Evolutionary conservation across 2,329 filamentous ascomycete genomes (phyloP).

Genomic region (Cercospora citrullina): DNA sequence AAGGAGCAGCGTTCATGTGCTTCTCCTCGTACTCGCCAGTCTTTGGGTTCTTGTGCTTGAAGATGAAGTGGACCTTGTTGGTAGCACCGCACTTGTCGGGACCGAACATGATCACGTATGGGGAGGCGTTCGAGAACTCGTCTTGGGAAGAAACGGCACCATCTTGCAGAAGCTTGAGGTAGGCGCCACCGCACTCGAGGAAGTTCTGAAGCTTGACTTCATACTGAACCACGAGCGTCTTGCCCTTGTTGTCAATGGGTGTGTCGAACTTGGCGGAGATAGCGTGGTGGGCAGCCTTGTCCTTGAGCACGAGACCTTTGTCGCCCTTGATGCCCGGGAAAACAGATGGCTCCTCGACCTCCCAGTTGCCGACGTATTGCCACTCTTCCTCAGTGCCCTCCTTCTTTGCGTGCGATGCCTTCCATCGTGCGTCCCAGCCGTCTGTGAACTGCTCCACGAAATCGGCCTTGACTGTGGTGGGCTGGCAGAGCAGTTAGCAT

Average conservation of each 20-base stretch:
- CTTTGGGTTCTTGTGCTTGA: constrained; percentile 99
- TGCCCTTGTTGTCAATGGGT: constrained; percentile 95
- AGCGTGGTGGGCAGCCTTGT: constrained; percentile 95
- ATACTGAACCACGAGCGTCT: constrained; percentile 96
- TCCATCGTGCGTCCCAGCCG: constrained; percentile 92
- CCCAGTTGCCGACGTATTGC: constrained; percentile 96
- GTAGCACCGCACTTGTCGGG: constrained; percentile 98
- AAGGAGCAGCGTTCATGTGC: constrained; percentile 82
- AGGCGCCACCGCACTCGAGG: constrained; percentile 96
- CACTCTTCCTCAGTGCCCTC: constrained; percentile 84
- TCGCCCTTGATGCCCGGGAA: constrained; percentile 92
- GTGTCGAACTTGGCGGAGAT: constrained; percentile 98
- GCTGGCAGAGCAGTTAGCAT: constrained; percentile 54
- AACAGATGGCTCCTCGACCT: constrained; percentile 88
- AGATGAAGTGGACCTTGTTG: constrained; percentile 98
- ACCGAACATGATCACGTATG: constrained; percentile 99
- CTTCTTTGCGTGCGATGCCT: constrained; percentile 95
- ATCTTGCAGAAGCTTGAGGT: constrained; percentile 97
- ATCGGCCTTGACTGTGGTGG: constrained; percentile 81
- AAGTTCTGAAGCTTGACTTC: constrained; percentile 98
- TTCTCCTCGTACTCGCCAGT: constrained; percentile 99
- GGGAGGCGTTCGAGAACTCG: constrained; percentile 95
- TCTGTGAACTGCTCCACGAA: constrained; percentile 99
- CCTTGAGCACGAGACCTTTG: constrained; percentile 97
- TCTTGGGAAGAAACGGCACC: constrained; percentile 96